These are phyloP conservation scores for Volvox reticuliferus DNA, from an alignment of 139 green algal species.

Conservation along the genomic window DNA sequence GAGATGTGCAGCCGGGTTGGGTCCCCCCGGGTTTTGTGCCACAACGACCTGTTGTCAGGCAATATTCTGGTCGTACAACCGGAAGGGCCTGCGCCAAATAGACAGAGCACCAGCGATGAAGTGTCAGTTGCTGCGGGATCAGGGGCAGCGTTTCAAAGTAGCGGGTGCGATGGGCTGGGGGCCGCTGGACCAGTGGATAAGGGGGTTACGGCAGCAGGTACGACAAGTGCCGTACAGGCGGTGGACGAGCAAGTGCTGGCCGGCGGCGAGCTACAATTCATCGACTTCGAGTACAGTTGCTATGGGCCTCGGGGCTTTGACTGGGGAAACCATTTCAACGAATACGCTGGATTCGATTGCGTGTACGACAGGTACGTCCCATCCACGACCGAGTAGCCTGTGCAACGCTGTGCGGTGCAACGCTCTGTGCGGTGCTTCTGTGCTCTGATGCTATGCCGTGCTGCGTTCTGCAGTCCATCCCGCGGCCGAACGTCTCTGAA, in stretches of 20 bases:
- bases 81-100: too few species aligned
- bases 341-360: slow-evolving; percentile 98
- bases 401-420: too few species aligned
- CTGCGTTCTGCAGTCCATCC: too few species aligned
- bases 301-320: slow-evolving; percentile 88
- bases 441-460: too few species aligned
- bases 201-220: background rate
- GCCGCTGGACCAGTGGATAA: background rate
- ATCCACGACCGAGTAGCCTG: too few species aligned
- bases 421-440: too few species aligned
- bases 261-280: slow-evolving; percentile 76
- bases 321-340: slow-evolving; percentile 96
- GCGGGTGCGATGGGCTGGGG: background rate
- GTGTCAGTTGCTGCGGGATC: background rate
- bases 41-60: slow-evolving; percentile 92
- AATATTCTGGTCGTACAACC: slow-evolving; percentile 87
- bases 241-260: slow-evolving; percentile 2
- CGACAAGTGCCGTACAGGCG: background rate
- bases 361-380: slow-evolving; percentile 78
- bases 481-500: too few species aligned
- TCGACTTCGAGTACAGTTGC: slow-evolving; percentile 97
- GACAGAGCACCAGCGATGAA: too few species aligned
- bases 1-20: slow-evolving; percentile 49
- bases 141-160: slow-evolving; percentile 20
- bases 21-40: slow-evolving; percentile 80